Conservation (phyloP, 371 early-diverging fungal genomes). For the Haplosporangium sp. region DNA sequence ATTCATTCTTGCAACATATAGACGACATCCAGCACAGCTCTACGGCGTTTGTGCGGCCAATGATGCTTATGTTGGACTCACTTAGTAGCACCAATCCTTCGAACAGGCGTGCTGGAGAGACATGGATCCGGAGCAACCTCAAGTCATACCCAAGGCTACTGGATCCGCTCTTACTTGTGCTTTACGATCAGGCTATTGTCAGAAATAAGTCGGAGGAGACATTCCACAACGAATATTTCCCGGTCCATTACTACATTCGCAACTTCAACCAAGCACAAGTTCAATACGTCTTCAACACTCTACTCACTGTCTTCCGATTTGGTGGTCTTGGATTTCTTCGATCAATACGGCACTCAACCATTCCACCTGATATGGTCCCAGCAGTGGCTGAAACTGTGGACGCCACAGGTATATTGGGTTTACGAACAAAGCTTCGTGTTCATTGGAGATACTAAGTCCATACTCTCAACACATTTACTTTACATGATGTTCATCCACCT, state of each 20-base stretch:
- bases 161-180: constrained; percentile 69
- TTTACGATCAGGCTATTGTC: constrained; percentile 67
- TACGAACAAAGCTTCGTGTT: background rate
- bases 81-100: constrained; percentile 66
- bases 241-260: constrained; percentile 62
- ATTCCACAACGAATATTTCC: constrained; percentile 60
- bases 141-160: constrained; percentile 71
- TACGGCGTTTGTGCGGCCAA: constrained; percentile 70
- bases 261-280: constrained; percentile 77
- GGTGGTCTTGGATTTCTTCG: constrained; percentile 70
- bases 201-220: constrained; percentile 51
- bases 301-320: constrained; percentile 65
- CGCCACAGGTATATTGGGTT: constrained; percentile 27
- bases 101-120: constrained; percentile 74
- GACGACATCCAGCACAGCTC: constrained; percentile 57
- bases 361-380: constrained; percentile 37
- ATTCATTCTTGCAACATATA: constrained; percentile 1
- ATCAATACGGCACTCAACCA: constrained; percentile 57
- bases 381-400: constrained; percentile 33
- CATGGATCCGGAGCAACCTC: constrained; percentile 76
- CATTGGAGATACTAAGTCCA: background rate
- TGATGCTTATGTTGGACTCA: constrained; percentile 79
- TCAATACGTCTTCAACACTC: constrained; percentile 71
- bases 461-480: background rate
- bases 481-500: background rate